Evolutionary conservation across 495 filamentous ascomycete genomes (phyloP).

Genomic region (Xylaria venustula): DNA sequence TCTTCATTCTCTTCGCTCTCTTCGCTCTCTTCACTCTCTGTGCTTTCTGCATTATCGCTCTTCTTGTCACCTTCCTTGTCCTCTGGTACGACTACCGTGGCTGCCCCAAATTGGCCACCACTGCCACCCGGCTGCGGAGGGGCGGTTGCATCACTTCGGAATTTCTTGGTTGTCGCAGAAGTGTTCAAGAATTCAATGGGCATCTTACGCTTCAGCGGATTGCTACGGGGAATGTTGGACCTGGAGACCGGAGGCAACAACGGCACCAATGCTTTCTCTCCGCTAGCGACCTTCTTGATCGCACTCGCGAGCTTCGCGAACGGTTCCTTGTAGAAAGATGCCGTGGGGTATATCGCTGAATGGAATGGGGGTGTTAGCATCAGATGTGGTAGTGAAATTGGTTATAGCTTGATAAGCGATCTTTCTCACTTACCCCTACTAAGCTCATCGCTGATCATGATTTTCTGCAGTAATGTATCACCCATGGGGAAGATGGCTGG

Average conservation of each 20-base stretch:
- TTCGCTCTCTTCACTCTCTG: too few species aligned
- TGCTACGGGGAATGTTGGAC: constrained; percentile 25
- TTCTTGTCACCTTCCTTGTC: too few species aligned
- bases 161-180: constrained; percentile 5
- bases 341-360: constrained; percentile 8
- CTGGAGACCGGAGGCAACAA: constrained; percentile 15
- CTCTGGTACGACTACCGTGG: too few species aligned
- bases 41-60: too few species aligned
- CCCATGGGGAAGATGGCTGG: constrained; percentile 32
- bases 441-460: constrained; percentile 19
- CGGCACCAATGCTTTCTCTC: neutral
- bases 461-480: constrained; percentile 25
- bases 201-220: constrained; percentile 27
- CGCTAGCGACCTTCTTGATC: neutral
- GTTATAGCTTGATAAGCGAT: neutral
- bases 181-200: constrained; percentile 20
- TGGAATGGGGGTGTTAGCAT: neutral
- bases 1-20: too few species aligned
- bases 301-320: neutral
- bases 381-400: neutral
- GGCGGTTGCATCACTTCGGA: neutral
- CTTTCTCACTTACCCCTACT: constrained; percentile 18
- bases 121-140: neutral
- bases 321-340: neutral
- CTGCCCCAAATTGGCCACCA: constrained; percentile 13